A percentile compares a stretch with the other conserved stretches of the same genome.
These are phyloP conservation scores for Sonneratia caseolaris DNA, from an alignment of 345 rosid genomes.

Conservation along the genomic window DNA sequence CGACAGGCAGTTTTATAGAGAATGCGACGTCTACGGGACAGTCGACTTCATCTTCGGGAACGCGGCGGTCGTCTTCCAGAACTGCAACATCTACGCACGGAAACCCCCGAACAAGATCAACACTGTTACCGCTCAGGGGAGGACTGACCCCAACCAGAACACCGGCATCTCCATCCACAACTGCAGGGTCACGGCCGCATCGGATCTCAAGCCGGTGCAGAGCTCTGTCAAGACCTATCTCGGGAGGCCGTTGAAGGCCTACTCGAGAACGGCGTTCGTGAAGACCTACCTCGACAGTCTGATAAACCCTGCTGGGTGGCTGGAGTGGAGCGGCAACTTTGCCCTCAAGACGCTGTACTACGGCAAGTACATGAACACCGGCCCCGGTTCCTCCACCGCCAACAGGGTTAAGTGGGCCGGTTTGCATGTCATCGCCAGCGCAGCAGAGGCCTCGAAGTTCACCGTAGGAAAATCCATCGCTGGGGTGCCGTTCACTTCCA, in stretches of 20 bases:
- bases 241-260: slow-evolving; percentile 33
- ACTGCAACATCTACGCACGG: slow-evolving; percentile 17
- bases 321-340: slow-evolving; percentile 22
- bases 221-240: slow-evolving; percentile 21
- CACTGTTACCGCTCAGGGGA: slow-evolving; percentile 32
- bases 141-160: slow-evolving; percentile 20
- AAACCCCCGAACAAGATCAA: slow-evolving; percentile 21
- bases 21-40: slow-evolving; percentile 24
- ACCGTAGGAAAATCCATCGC: slow-evolving; percentile 26
- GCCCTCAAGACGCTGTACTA: slow-evolving; percentile 26
- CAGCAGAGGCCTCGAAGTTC: slow-evolving; percentile 19
- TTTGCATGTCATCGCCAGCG: slow-evolving; percentile 11
- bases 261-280: slow-evolving; percentile 26
- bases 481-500: slow-evolving; percentile 12
- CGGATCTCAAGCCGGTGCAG: slow-evolving; percentile 14
- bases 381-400: slow-evolving; percentile 5
- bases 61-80: slow-evolving; percentile 26
- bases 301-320: slow-evolving; percentile 28
- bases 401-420: slow-evolving; percentile 27
- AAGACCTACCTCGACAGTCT: slow-evolving; percentile 18
- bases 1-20: slow-evolving; percentile 29
- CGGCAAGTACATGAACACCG: slow-evolving; percentile 24
- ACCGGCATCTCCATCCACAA: slow-evolving; percentile 28
- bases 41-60: slow-evolving; percentile 33
- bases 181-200: slow-evolving; percentile 23